Base-by-base conservation (phyloP, 805 yeast genomes). In the Myxozyma mucilagina region DNA sequence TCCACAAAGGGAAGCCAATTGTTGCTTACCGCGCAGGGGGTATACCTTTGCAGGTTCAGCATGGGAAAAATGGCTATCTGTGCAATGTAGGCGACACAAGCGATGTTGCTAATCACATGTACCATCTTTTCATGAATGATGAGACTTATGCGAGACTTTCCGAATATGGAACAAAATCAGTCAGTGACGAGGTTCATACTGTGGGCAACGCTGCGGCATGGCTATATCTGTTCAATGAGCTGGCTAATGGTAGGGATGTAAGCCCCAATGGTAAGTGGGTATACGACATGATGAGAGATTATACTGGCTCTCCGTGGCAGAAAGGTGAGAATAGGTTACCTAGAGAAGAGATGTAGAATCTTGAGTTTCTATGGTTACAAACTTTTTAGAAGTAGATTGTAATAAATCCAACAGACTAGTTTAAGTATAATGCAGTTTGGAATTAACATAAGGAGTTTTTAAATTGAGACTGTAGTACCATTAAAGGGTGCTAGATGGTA, bases 1-100 rank as follows among this genome's bases (percentile, higher is more conserved):
- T 64, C 9, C 66, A 62, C 51, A 64, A 64, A 47, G 66, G 66
- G 32, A 55, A 63, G 55, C 67, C 67, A 9, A 44, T 54, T 14
- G 35, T 64, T 14, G 59, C 66, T 4, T 64, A 64, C 41, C 54
- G 42, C 14, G 63, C 67, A 10, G 67, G 67, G 10, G 67, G 67
- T 16, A 57, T 64, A 29, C 59, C 59, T 11, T 50, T 64, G 16
- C 67, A 64, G 41, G 47, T 64, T 24, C 59, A 62, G 39, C 34
- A 55, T 34, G 53, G 50, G 9, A 38, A 42, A 16, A 64, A 58
- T 47, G 67, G 67, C 5, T 64, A 41, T 35, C 42, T 64, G 16
- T 58, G 57, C 29, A 48, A 57, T 7, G 59, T 58, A 7, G 67
- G 67, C 31, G 63, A 64, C 38, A 63, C 63, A n/a, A 32, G 34